Evolutionary conservation across 2,329 filamentous ascomycete species (phyloP), one percentile per base, ranked within the genome.

Genomic region (Epichloe aotearoae): DNA sequence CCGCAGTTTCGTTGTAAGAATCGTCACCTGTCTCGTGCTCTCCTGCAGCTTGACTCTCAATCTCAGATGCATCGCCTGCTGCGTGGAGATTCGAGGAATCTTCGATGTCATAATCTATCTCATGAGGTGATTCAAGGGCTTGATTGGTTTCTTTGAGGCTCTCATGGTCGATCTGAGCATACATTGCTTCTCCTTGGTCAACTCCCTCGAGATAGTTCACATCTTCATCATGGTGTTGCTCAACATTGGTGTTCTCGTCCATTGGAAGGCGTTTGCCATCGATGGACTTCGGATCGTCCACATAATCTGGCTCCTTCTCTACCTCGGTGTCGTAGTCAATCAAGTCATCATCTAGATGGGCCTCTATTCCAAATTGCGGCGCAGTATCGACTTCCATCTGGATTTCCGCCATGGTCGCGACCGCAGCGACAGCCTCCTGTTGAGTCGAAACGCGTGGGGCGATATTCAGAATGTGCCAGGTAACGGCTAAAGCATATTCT

Each of bases 261-360:
- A 19, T 10, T 45, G 47, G 19, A 4, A 36, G n/a, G 19, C n/a
- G 4, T 46, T 33, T 11, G 5, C 30, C 12, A 14, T 20, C 12
- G n/a, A 36, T 19, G 7, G 12, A 23, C 11, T 43, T n/a, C 10
- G 8, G 26, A 4, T 37, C 19, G 3, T 36, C 33, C 26, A 14
- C 33, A 30, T 6, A 3, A 19, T 47, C 8, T 30, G 19, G 26
- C 33, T 26, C 15, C 26, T 49, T 50, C n/a, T 56, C 50, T 33
- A 54, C 46, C 41, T 63, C 67, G 48, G 62, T 66, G 33, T 69
- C 67, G 40, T 67, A 70, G 51, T 67, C 62, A 47, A 69, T 66
- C 23, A 68, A 54, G 50, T 70, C 67, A 14, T 68, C 62, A 39
- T 67, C 63, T 7, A 55, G 52, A 23, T 55, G 58, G 5, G 47